Evolutionary conservation across 768 basidiomycete species (phyloP), one percentile per base, ranked within the genome.

Genomic region (Glaciozyma martinii): DNA sequence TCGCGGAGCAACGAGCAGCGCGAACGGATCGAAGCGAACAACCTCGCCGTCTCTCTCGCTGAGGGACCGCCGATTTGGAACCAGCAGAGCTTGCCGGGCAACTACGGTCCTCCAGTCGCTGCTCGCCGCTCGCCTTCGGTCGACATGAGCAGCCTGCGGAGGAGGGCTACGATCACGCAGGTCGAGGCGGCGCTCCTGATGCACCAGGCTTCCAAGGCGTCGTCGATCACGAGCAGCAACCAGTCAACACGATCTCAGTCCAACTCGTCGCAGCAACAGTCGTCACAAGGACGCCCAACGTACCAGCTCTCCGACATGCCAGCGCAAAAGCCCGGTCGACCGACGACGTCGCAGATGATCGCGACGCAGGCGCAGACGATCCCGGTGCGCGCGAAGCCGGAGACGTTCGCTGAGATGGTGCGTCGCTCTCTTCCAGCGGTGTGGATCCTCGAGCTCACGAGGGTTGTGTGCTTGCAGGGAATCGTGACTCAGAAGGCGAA

Each of bases 1-100:
- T 67, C 74, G 46, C 70, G 75, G 21, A 62, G 66, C 37, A 66
- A 67, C 52, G 65, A 61, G 50, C 59, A 65, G 44, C 49, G 61
- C 27, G 60, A 67, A 30, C 59, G 67, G 37, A 43, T 58, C 52
- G 60, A 59, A 1, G 56, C 66, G 25, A 44, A 44, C 29, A 62
- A 55, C 33, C 37, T 64, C 49, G 32, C 42, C n/a, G 21, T 8
- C 9, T 40, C n/a, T 55, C 53, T 33, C 49, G 56, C 3, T 5
- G 15, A 19, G 25, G 27, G 42, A 29, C 23, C 56, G 29, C 56
- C 53, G 43, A 32, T 8, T 9, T 56, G 55, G 10, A 23, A 16
- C 1, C 61, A 53, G 23, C 52, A 62, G 55, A 6, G 32, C 13
- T n/a, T n/a, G 40, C 18, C 32, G 44, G 27, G 30, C 37, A 21